These are phyloP conservation scores for Starmera caribaea DNA, from an alignment of 805 yeast species.

Conservation along the genomic window DNA sequence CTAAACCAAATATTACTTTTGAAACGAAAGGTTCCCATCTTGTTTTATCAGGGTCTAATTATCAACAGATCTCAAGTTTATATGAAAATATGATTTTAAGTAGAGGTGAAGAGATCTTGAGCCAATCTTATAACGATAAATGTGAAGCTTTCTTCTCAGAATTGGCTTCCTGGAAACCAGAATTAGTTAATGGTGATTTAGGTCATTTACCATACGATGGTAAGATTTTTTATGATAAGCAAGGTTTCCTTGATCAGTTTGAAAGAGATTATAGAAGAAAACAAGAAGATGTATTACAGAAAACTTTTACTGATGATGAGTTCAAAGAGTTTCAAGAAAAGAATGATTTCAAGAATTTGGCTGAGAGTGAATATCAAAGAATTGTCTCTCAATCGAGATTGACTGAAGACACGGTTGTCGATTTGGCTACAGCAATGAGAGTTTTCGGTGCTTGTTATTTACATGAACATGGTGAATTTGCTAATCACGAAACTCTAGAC, in stretches of 20 bases:
- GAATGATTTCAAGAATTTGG: conserved; percentile 5
- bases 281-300: too few species aligned
- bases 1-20: too few species aligned
- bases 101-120: too few species aligned
- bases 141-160: conserved; percentile 13
- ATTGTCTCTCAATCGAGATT: too few species aligned
- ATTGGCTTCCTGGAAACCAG: conserved; percentile 10
- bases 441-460: conserved; percentile 19
- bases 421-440: conserved; percentile 15
- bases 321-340: conserved; percentile 4
- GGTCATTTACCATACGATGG: conserved; percentile 14
- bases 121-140: not conserved
- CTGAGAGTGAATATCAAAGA: too few species aligned
- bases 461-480: conserved; percentile 3
- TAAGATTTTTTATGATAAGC: conserved; percentile 16
- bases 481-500: conserved; percentile 2
- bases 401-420: conserved; percentile 14
- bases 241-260: conserved; percentile 9
- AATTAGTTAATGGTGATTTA: conserved; percentile 14
- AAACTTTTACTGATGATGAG: conserved; percentile 8
- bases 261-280: conserved; percentile 2
- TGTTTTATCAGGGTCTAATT: too few species aligned
- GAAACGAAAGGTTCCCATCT: too few species aligned
- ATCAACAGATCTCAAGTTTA: too few species aligned
- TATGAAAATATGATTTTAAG: too few species aligned